Conservation (phyloP, 306 rosid species). For the Corylus heterophylla region DNA sequence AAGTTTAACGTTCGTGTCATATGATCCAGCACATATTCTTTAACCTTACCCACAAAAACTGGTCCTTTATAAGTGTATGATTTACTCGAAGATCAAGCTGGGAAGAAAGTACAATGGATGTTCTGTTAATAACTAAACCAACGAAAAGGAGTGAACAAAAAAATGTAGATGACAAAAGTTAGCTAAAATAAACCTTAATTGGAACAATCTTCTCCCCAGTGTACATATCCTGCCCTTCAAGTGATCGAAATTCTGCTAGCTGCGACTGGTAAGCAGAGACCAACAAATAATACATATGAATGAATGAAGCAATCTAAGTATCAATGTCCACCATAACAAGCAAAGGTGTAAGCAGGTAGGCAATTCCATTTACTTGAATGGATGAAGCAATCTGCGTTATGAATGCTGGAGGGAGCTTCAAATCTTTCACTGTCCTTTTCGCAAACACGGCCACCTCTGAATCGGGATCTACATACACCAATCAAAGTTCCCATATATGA, state of each 20-base stretch:
- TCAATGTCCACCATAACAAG: background rate
- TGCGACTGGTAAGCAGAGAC: constrained; percentile 58
- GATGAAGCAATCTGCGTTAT: constrained; percentile 77
- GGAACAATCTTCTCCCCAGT: constrained; percentile 85
- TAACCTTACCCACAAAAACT: constrained; percentile 86
- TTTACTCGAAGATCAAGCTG: constrained; percentile 96
- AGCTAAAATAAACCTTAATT: constrained; percentile 59
- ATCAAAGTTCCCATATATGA: background rate
- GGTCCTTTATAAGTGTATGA: constrained; percentile 85
- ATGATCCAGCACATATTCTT: background rate
- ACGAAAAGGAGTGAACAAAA: background rate
- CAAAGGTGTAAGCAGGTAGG: background rate
- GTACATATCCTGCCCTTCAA: constrained; percentile 92
- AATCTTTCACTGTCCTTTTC: constrained; percentile 74
- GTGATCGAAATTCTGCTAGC: constrained; percentile 69
- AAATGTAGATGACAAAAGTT: background rate
- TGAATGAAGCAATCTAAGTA: background rate
- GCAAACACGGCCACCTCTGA: constrained; percentile 77
- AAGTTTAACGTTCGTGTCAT: background rate
- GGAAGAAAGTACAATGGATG: constrained; percentile 14
- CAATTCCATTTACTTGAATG: constrained; percentile 58
- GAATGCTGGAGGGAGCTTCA: constrained; percentile 78
- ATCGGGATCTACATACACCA: constrained; percentile 61
- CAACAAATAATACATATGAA: constrained; percentile 7
- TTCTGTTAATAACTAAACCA: background rate